phyloP scores from a whole-genome alignment of 176 grass and related monocot genomes.

The Raddia distichophylla region DNA sequence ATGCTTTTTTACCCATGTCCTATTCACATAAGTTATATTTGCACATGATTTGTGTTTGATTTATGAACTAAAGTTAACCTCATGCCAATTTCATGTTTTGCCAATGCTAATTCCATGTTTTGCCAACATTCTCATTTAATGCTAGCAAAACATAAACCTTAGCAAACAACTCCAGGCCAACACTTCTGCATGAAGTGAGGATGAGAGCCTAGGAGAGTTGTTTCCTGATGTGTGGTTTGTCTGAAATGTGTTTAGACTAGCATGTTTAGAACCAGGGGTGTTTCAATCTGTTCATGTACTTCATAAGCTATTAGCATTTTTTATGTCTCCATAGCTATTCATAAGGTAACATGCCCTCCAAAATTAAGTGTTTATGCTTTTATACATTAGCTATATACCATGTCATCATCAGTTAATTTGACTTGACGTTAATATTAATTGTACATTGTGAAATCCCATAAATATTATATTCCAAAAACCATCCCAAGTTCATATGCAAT shows the following conservation, averaged over 20 bases:
- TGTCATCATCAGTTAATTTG: too few relatives aligned
- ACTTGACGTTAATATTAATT: too few relatives aligned
- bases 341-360: constrained; percentile 20
- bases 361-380: too few relatives aligned
- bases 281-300: constrained; percentile 19
- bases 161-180: not conserved
- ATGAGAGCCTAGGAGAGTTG: not conserved
- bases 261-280: not conserved
- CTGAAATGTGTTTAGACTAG: constrained; percentile 4
- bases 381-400: too few relatives aligned
- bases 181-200: not conserved
- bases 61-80: constrained; percentile 1
- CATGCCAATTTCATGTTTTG: not conserved
- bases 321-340: not conserved
- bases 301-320: constrained; percentile 18
- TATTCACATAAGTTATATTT: not conserved
- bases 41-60: not conserved
- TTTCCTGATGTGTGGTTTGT: not conserved
- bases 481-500: too few relatives aligned
- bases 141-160: constrained; percentile 1
- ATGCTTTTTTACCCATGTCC: not conserved
- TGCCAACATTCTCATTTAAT: constrained; percentile 14
- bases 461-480: too few relatives aligned
- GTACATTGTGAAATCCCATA: too few relatives aligned
- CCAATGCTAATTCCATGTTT: too few relatives aligned